Base-by-base conservation (phyloP, 306 rosid species). In the Geum urbanum region DNA sequence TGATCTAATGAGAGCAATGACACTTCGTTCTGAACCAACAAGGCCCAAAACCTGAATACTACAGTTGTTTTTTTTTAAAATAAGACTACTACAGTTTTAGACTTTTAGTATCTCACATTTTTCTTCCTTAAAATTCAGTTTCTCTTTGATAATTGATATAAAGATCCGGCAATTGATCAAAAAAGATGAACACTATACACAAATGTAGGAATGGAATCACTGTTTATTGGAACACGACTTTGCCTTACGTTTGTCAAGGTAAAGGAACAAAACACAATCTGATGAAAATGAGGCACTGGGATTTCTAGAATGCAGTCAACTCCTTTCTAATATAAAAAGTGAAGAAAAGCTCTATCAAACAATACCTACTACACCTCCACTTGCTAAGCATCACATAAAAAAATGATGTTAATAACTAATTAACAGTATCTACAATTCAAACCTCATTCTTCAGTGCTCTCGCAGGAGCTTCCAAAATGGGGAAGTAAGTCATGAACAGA, bases 381-480 rank as follows among this genome's bases (percentile, higher is more conserved):
- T 35, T 58, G 63, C 58, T 69, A 69, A 71, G 69, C 58, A 22
- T 73, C 80, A 84, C 77, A 73, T 75, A 32, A 78, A 70, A 70
- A 43, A 75, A 78, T 59, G 68, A 64, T 72, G 46, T 55, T 70
- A 74, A 58, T 79, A 22, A 64, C 55, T 41, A 22, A 64, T 51
- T 41, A 59, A 70, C 60, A 78, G 82, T 78, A 56, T 81, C 57
- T 69, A 77, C 82, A 77, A 58, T 9, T 76, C 74, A 72, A 65
- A 70, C 20, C 55, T 90, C 79, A 81, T 79, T 76, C 77, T 47
- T 79, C 87, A 1, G 82, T 80, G 80, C 88, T 92, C 78, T 81
- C 95, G 72, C 83, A 86, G 7, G 96, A 92, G 81, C 91, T 84
- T 48, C 91, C 96, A 48, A 83, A 81, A 83, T 73, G 79, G 66